Percentiles rank a stretch among this genome's conserved stretches.
Conservation (phyloP, 2,329 filamentous ascomycete genomes). For the Ciborinia camelliae region DNA sequence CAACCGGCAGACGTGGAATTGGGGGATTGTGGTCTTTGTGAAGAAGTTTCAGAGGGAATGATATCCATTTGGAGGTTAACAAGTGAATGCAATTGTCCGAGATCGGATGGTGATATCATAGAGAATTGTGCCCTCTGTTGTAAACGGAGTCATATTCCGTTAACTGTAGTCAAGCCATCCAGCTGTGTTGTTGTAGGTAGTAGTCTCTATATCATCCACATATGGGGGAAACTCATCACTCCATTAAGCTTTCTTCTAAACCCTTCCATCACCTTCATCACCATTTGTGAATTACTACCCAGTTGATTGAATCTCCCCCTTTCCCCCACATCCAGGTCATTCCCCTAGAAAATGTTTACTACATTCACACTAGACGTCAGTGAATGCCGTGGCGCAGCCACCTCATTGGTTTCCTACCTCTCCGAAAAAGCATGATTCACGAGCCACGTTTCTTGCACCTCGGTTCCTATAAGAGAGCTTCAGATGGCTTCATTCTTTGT, state of each 20-base stretch:
- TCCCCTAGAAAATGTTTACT: neutral
- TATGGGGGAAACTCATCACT: neutral
- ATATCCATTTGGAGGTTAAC: neutral
- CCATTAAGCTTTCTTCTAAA: neutral
- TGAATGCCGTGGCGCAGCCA: slow-evolving; percentile 9
- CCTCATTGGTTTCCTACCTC: neutral
- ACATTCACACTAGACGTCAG: neutral
- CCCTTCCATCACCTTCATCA: neutral
- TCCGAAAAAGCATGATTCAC: neutral
- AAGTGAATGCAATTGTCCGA: neutral
- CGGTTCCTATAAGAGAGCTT: slow-evolving; percentile 1
- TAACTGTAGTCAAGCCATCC: neutral
- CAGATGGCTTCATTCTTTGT: neutral
- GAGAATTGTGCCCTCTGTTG: neutral
- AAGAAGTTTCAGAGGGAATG: neutral
- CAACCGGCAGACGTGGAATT: neutral
- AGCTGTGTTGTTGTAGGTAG: too few species aligned
- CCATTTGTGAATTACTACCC: neutral
- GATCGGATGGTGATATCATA: neutral
- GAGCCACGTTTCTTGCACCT: neutral
- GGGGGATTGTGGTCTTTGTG: neutral
- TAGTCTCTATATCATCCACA: neutral
- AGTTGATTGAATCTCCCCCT: neutral
- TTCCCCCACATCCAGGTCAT: neutral
- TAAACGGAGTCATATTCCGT: neutral